Percentiles rank a stretch among this genome's conserved stretches.
Evolutionary conservation across 176 grass and related monocot genomes (phyloP).

Genomic region (Hordeum marinum): DNA sequence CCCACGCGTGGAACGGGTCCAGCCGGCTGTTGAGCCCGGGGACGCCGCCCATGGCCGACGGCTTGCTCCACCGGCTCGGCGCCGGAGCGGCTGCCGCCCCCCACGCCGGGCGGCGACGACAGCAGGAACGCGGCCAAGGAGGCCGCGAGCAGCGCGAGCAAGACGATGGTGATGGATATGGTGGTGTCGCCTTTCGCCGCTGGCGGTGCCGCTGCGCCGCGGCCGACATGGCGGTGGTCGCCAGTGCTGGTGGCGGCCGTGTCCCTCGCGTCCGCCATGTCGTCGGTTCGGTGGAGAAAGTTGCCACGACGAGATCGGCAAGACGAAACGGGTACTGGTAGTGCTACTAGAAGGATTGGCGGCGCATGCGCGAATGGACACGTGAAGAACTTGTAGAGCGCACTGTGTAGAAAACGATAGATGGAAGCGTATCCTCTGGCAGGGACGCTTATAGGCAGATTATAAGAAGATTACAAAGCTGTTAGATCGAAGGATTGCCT

Average conservation of each 20-base stretch:
- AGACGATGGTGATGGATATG: slow-evolving; percentile 28
- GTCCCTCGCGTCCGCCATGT: background rate
- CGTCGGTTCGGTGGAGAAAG: background rate
- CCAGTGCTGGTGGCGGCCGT: background rate
- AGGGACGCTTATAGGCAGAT: too few relatives aligned
- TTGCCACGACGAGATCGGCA: background rate
- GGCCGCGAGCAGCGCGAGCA: slow-evolving; percentile 40
- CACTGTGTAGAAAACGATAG: too few relatives aligned
- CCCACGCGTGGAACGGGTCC: slow-evolving; percentile 54
- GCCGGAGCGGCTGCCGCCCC: too few relatives aligned
- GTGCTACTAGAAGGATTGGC: background rate
- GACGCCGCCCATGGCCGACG: slow-evolving; percentile 43
- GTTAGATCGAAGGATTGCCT: too few relatives aligned
- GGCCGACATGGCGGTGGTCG: background rate
- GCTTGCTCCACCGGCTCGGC: slow-evolving; percentile 55
- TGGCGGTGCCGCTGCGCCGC: background rate
- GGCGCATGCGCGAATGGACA: background rate
- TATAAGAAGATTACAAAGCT: too few relatives aligned
- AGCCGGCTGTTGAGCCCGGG: slow-evolving; percentile 53
- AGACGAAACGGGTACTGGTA: background rate
- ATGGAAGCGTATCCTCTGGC: too few relatives aligned
- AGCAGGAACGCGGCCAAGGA: slow-evolving; percentile 25
- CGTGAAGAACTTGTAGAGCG: background rate
- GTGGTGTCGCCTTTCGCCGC: background rate
- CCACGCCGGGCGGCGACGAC: background rate